Base-by-base conservation (phyloP, 1,284 basidiomycete genomes). In the Mycosarcoma maydis region DNA sequence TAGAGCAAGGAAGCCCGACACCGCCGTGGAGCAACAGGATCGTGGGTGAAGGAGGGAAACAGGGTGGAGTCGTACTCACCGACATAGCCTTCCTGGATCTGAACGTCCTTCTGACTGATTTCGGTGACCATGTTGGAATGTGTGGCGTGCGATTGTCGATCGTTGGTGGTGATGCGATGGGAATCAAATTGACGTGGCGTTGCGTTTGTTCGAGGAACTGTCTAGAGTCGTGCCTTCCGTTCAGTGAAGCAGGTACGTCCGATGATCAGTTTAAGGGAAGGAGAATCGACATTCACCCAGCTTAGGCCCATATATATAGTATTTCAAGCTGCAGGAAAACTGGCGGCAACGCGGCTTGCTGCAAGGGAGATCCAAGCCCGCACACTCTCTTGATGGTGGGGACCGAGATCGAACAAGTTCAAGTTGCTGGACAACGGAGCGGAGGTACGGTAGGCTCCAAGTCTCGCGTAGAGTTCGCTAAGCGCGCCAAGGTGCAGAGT, bases 41-140 rank as follows among this genome's bases (percentile, higher is more conserved):
- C 27, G 13, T 29, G 13, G 33, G 7, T 6, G 33, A 34, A 16
- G 13, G 16, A 34, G 33, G 8, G 9, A n/a, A 33, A 27, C 8
- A 19, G 34, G 6, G 22, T 20, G 16, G 19, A 24, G 11, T 17
- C 26, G 14, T 36, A 70, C 68, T 60, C 38, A 71, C 68, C 68
- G 24, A 72, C 68, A 56, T 72, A 72, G 7, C 68, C 68, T 30
- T 60, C 58, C 58, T 62, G 58, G 54, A 72, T 66, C 44, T 58
- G 47, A 37, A 72, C 53, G 34, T 72, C 68, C 27, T 64, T 67
- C 46, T 72, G 62, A 13, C 57, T 58, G 34, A 72, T 67, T 54
- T 72, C 68, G 23, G 36, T 53, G 20, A 67, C 68, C 68, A 72
- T 72, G 42, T 3, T 55, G 50, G 27, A 33, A 7, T 7, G 17